These are phyloP conservation scores for Kazachstania viticola DNA, from an alignment of 805 yeast genomes.

Conservation along the genomic window DNA sequence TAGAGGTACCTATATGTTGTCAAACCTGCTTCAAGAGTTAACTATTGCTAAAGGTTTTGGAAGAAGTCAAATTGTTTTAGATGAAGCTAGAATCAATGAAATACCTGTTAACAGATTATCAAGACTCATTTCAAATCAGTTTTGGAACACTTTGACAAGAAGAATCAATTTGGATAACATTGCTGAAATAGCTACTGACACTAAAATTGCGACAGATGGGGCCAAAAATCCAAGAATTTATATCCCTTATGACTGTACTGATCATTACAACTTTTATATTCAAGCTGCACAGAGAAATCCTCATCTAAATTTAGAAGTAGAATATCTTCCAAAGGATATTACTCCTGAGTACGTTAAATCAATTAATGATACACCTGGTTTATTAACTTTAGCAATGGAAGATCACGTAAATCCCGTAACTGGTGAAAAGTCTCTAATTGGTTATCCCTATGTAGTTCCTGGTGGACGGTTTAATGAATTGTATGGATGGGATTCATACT, in stretches of 20 bases:
- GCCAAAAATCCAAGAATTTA: slow-evolving; percentile 65
- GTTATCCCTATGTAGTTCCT: slow-evolving; percentile 86
- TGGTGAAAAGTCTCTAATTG: slow-evolving; percentile 40
- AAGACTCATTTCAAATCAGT: slow-evolving; percentile 60
- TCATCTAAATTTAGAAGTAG: slow-evolving; percentile 53
- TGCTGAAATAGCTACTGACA: slow-evolving; percentile 61
- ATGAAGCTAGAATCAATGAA: slow-evolving; percentile 74
- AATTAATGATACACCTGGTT: slow-evolving; percentile 73
- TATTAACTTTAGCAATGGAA: slow-evolving; percentile 68
- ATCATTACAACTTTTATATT: slow-evolving; percentile 60
- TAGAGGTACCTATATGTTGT: slow-evolving; percentile 82
- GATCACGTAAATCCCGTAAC: slow-evolving; percentile 38
- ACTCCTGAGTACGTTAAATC: slow-evolving; percentile 71
- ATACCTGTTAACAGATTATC: slow-evolving; percentile 73
- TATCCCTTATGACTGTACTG: slow-evolving; percentile 55
- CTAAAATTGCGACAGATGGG: slow-evolving; percentile 55
- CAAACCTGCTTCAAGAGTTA: slow-evolving; percentile 77
- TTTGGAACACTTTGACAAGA: slow-evolving; percentile 75
- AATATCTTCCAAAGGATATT: slow-evolving; percentile 60
- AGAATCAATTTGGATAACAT: slow-evolving; percentile 51
- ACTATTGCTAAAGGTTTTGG: slow-evolving; percentile 79
- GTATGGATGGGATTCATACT: slow-evolving; percentile 97
- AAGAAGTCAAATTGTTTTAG: slow-evolving; percentile 63
- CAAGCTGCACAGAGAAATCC: slow-evolving; percentile 45
- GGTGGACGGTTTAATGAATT: slow-evolving; percentile 96